Evolutionary conservation across 139 green algal genomes (phyloP).

Genomic region (Dunaliella primolecta): DNA sequence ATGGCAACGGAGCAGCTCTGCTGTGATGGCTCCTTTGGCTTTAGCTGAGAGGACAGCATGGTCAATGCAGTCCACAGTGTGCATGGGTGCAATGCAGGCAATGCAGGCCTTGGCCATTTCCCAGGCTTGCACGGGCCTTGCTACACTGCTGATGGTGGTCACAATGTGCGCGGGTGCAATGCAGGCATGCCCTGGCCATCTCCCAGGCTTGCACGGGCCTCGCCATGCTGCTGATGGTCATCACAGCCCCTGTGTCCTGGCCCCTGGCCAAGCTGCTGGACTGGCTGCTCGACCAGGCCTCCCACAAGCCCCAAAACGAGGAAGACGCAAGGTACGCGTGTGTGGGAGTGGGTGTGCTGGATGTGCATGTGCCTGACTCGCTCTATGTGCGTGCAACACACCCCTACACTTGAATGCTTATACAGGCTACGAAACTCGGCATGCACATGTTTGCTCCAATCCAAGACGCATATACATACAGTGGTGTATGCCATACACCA

Average conservation of each 20-base stretch:
- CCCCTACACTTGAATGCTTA: too few species aligned
- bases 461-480: too few species aligned
- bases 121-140: background rate
- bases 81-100: too few species aligned
- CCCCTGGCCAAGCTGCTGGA: background rate
- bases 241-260: background rate
- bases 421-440: too few species aligned
- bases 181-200: background rate
- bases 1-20: too few species aligned
- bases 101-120: background rate
- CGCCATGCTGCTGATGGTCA: background rate
- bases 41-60: too few species aligned
- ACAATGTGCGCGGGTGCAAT: background rate
- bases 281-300: background rate
- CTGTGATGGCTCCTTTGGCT: too few species aligned
- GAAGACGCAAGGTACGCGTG: background rate
- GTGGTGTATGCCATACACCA: too few species aligned
- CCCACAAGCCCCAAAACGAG: background rate
- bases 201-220: background rate
- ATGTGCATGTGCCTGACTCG: background rate
- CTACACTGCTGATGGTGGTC: background rate
- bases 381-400: background rate
- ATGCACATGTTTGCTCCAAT: too few species aligned
- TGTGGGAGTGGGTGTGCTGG: background rate
- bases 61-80: too few species aligned